Evolutionary conservation across 495 filamentous ascomycete species (phyloP), one percentile per base, ranked within the genome.

Genomic region (Lasiosphaeriaceae sp.): DNA sequence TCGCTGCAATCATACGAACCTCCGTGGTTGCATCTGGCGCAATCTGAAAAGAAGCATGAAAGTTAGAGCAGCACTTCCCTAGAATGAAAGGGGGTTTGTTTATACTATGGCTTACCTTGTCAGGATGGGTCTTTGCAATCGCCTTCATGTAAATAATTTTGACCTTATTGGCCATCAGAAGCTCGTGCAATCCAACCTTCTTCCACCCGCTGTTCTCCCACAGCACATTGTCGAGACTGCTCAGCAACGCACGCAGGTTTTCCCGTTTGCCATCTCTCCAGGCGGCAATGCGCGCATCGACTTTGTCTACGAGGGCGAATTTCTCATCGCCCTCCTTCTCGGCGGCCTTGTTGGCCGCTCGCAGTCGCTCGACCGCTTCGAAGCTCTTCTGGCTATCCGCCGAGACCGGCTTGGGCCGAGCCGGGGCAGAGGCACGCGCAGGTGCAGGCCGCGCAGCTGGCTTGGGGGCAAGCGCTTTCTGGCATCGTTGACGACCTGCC

Each of bases 131-230:
- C 81, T 96, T 97, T 6, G 85, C 88, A 84, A 98, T 97, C 5
- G 90, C 94, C 82, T 96, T 96, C 94, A 98, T 97, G 66, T 98
- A 98, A 54, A 89, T 81, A 53, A 97, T 84, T 83, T 98, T 98
- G 49, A 97, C 94, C 80, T 90, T 96, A 47, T 86, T 86, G 43
- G 92, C 85, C 77, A 96, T 76, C 37, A 98, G 85, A 61, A 98
- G 67, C 70, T 98, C 93, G 49, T 89, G 84, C 85, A 98, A 86
- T 23, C 89, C 90, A 17, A 97, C 86, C 79, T 96, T 96, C 79
- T 94, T 96, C 95, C 94, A 98, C 29, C 90, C 92, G 52, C 89
- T 86, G 34, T 87, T 87, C 52, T 89, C 84, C 94, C 94, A 98
- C 41, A 98, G 78, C 44, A 98, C 90, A 21, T 77, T 83, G 65